Evolutionary conservation across 148 eudicot genomes (phyloP), one percentile per base, ranked within the genome.

Genomic region (Pouteria glomerata): DNA sequence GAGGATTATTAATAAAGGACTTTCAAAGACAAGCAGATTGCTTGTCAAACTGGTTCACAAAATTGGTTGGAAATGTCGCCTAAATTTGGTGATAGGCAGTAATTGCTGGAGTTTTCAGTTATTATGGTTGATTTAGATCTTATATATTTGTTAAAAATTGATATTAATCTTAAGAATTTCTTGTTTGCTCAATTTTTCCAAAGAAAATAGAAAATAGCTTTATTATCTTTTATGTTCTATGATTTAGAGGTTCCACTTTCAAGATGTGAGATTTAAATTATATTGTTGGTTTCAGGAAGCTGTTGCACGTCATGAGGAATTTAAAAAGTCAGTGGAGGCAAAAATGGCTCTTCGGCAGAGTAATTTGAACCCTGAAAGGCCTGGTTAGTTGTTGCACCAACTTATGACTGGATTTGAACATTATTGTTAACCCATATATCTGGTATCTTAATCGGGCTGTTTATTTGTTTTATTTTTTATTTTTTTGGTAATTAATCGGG

Each of bases 321-420:
- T 88, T 26, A 95, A 88, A 81, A 95, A 91, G 77, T 89, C 91
- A 21, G 63, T 88, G 65, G 96, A 86, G 74, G 87, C 89, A 47
- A 89, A 88, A 66, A 73, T 95, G 81, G 83, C 84, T 66, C 89
- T 95, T 77, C 91, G 99, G 16, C 93, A 79, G 79, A 89, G 81
- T 74, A 95, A 95, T 71, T 72, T 88, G 86, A 89, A 88, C 66
- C 94, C 96, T 73, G 94, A 91, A 78, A 84, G 87, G 72, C 95
- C 90, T 65, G 95, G 95, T 92, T 63, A 73, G 89, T 78, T 23
- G 35, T 72, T 71, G 24, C 33, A 33, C n/a, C 37, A 64, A 30
- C 24, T 47, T 55, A 42, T 47, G 3, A 23, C 21, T 41, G 67
- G 34, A 42, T n/a, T 65, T 26, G 45, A 45, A 6, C 42, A 18